A percentile compares a stretch with the other conserved stretches of the same genome.
Conservation (phyloP, 2,329 filamentous ascomycete species). For the Fusarium concolor region DNA sequence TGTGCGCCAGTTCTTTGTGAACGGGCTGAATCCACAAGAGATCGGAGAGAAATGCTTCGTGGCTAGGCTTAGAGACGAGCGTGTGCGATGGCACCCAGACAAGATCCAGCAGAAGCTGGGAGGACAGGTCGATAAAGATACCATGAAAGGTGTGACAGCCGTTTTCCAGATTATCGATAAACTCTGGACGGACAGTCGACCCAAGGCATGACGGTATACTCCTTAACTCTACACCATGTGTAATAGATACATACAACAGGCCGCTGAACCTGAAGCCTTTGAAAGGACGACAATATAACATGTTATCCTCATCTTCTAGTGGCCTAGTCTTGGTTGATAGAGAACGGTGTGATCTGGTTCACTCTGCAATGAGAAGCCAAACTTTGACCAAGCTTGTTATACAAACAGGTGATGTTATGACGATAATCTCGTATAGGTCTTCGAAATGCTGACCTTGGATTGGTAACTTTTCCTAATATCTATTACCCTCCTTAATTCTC, state of each 20-base stretch:
- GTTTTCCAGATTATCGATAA: conserved; percentile 92
- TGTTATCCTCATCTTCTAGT: no score
- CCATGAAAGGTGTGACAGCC: conserved; percentile 84
- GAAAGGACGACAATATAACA: no score
- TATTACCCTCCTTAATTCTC: no score
- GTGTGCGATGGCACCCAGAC: conserved; percentile 96
- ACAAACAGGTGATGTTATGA: no score
- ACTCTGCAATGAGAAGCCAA: no score
- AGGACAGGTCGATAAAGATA: conserved; percentile 74
- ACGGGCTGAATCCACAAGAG: conserved; percentile 57
- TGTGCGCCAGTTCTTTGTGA: conserved; percentile 76
- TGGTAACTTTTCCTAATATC: no score
- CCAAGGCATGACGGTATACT: conserved; percentile 34
- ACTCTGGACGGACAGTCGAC: conserved; percentile 76
- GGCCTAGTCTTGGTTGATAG: no score
- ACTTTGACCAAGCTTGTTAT: no score
- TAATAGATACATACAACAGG: not conserved
- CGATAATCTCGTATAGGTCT: no score
- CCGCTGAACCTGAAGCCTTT: not conserved
- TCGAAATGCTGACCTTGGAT: no score
- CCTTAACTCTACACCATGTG: not conserved
- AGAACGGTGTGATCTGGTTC: no score
- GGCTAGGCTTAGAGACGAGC: conserved; percentile 78
- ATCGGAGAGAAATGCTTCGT: conserved; percentile 60
- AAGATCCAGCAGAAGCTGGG: conserved; percentile 94